Base-by-base conservation (phyloP, 139 green algal species). In the Penium margaritaceum region DNA sequence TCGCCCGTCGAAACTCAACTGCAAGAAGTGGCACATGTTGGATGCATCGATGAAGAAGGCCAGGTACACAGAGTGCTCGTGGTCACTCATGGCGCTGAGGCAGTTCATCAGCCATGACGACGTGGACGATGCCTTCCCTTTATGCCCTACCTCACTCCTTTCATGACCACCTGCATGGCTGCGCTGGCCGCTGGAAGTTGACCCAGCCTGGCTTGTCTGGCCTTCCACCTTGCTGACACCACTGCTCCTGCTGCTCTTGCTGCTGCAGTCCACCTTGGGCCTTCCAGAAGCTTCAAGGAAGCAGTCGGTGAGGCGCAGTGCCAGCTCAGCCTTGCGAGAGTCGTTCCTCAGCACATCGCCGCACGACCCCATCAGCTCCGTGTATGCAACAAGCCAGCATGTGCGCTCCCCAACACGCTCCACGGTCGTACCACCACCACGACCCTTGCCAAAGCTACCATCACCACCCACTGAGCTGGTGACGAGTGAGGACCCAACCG, bases 41-140 rank as follows among this genome's bases (percentile, higher is more conserved):
- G 58, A n/a, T 19, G 61, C 60, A 24, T 77, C 70, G 5, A 77
- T 29, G 47, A 77, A 77, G 64, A 74, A 77, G 19, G 57, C 70
- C 19, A 71, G 36, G n/a, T 75, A 77, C 33, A 77, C 34, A 3
- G 54, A 36, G 39, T 74, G 60, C 70, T 70, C 60, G 24, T 77
- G 70, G 55, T 77, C 70, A 37, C 33, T 55, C 70, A 77, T 77
- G 21, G 12, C 21, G 0, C 27, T 33, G 3, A 43, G 76, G 70
- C 70, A 77, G 3, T 72, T 24, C n/a, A 75, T 61, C 51, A 33
- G 24, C n/a, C n/a, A n/a, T n/a, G n/a, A n/a, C n/a, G n/a, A n/a
- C n/a, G n/a, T n/a, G n/a, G n/a, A n/a, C n/a, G n/a, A n/a, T 6
- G 29, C 51, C 51, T 33, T 6, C 51, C 51, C 51, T 24, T 24